phyloP scores from a whole-genome alignment of 2,329 filamentous ascomycete genomes.

The Sclerotinia sclerotiorum region DNA sequence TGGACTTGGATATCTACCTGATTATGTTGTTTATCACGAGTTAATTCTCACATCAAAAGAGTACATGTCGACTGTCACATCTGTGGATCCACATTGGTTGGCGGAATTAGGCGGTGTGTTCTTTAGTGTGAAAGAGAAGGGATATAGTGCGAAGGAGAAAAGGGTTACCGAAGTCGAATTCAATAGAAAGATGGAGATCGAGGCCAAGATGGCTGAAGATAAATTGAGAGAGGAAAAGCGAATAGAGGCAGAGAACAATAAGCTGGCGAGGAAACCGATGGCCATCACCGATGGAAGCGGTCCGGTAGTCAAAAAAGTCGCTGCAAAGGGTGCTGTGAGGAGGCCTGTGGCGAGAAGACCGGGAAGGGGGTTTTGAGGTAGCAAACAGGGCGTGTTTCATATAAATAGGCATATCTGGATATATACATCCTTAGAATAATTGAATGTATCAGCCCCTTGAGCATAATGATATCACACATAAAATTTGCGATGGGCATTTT shows the following conservation, averaged over 20 bases:
- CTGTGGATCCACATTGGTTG: conserved; percentile 95
- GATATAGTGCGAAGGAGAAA: conserved; percentile 84
- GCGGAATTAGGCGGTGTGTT: conserved; percentile 96
- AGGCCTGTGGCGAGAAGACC: conserved; percentile 21
- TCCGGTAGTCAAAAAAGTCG: conserved; percentile 19
- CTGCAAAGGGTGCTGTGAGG: conserved; percentile 24
- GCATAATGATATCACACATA: background rate
- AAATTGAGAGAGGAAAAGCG: conserved; percentile 65
- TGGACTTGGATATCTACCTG: conserved; percentile 87
- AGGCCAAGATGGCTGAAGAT: conserved; percentile 87
- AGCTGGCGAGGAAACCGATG: conserved; percentile 44
- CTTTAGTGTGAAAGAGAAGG: conserved; percentile 96
- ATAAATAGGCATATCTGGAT: background rate
- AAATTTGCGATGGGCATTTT: background rate
- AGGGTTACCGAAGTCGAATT: conserved; percentile 88
- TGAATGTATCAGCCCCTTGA: conserved; percentile 10
- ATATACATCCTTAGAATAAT: background rate
- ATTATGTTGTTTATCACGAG: conserved; percentile 98
- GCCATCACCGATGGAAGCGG: conserved; percentile 10
- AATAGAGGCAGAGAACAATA: conserved; percentile 51
- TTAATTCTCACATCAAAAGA: conserved; percentile 95
- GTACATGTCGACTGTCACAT: conserved; percentile 96
- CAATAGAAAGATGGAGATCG: conserved; percentile 89
- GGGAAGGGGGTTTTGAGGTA: conserved; percentile 23
- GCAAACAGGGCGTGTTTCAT: background rate